Conservation (phyloP, 495 filamentous ascomycete species). For the Neurospora sp. region DNA sequence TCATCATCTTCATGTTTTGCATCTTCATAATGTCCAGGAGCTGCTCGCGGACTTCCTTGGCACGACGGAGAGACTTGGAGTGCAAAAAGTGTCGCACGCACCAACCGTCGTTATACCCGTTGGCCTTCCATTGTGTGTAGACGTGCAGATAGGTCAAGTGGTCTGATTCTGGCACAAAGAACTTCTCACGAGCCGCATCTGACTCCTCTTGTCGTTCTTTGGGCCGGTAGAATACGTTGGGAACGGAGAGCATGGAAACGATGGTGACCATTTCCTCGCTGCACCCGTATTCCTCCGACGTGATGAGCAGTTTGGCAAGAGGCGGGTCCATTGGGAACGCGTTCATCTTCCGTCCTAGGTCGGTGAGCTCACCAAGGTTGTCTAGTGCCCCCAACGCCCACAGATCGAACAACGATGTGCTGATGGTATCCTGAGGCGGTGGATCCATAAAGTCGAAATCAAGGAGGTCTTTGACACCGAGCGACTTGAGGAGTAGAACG, state of each 20-base stretch:
- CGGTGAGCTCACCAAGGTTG: conserved; percentile 86
- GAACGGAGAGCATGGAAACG: conserved; percentile 95
- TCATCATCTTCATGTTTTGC: conserved; percentile 79
- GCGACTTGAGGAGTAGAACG: conserved; percentile 83
- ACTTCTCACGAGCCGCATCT: conserved; percentile 93
- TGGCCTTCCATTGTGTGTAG: conserved; percentile 89
- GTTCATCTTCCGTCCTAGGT: conserved; percentile 85
- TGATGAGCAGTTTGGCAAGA: conserved; percentile 89
- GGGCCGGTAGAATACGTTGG: conserved; percentile 92
- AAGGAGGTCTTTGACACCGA: conserved; percentile 87
- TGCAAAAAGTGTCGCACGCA: conserved; percentile 89
- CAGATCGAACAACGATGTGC: conserved; percentile 92
- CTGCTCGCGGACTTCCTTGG: conserved; percentile 89
- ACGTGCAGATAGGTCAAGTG: conserved; percentile 94
- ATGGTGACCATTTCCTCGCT: conserved; percentile 98
- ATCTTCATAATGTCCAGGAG: conserved; percentile 89
- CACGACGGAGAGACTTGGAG: conserved; percentile 79
- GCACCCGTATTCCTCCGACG: conserved; percentile 73
- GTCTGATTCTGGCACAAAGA: conserved; percentile 96
- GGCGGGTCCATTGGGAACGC: conserved; percentile 96
- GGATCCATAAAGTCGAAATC: conserved; percentile 99
- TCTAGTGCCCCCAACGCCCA: conserved; percentile 94
- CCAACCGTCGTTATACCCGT: conserved; percentile 86
- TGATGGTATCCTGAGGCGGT: conserved; percentile 95
- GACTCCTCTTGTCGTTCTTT: conserved; percentile 97